Percentiles rank a stretch among this genome's conserved stretches.
phyloP scores from a whole-genome alignment of 2,329 filamentous ascomycete genomes.

The Epichloe coenophiala region DNA sequence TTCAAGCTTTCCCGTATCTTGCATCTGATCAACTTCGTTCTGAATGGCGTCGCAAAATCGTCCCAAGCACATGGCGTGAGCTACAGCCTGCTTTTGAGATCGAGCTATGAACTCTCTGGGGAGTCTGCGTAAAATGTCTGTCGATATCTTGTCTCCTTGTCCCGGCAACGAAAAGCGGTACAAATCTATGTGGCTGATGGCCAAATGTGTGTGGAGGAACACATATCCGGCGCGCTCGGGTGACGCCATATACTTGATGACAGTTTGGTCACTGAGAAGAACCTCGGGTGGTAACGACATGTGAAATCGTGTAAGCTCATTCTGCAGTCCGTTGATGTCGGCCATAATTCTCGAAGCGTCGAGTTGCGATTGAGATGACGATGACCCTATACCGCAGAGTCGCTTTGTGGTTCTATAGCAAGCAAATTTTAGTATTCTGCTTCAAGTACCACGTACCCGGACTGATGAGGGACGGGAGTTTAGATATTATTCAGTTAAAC shows the following conservation, averaged over 20 bases:
- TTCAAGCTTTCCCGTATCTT: slow-evolving; percentile 12
- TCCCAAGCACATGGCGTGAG: slow-evolving; percentile 23
- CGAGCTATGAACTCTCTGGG: slow-evolving; percentile 22
- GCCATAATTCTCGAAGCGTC: slow-evolving; percentile 26
- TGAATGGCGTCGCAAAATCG: slow-evolving; percentile 23
- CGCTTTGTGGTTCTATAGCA: slow-evolving; percentile 14
- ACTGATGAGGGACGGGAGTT: background rate
- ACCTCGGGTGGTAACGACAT: slow-evolving; percentile 20
- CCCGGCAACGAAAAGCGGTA: slow-evolving; percentile 26
- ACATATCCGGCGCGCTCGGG: slow-evolving; percentile 21
- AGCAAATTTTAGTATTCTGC: background rate
- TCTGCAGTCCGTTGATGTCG: slow-evolving; percentile 23
- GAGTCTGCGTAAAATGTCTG: slow-evolving; percentile 20
- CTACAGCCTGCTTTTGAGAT: slow-evolving; percentile 26
- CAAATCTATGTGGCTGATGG: slow-evolving; percentile 24
- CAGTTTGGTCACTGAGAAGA: slow-evolving; percentile 21
- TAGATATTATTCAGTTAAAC: slow-evolving; percentile 1
- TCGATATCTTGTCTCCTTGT: slow-evolving; percentile 17
- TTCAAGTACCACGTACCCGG: background rate
- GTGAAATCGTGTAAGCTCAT: slow-evolving; percentile 23
- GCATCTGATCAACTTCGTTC: slow-evolving; percentile 14
- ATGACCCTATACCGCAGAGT: slow-evolving; percentile 10
- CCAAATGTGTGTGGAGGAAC: slow-evolving; percentile 23
- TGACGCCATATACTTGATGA: slow-evolving; percentile 17
- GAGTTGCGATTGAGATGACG: slow-evolving; percentile 10